A percentile compares a stretch with the other conserved stretches of the same genome.
Conservation (phyloP, 768 basidiomycete genomes). For the Paxillus rubicundulus region DNA sequence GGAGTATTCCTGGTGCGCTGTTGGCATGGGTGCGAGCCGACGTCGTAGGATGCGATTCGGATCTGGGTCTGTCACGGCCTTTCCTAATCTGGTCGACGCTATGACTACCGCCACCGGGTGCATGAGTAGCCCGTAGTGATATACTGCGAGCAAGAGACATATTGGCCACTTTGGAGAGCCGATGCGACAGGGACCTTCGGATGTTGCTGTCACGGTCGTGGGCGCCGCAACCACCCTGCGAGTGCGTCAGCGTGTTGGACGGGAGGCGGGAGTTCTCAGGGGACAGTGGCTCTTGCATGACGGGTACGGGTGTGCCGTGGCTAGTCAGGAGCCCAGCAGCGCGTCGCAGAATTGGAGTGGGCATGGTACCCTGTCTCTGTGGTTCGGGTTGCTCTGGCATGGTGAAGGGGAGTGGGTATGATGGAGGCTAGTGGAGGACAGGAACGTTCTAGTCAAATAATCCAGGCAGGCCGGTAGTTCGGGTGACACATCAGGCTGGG, state of each 20-base stretch:
- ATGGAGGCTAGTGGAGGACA: background rate
- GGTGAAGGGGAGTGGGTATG: background rate
- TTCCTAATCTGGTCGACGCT: slow-evolving; percentile 25
- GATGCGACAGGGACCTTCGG: slow-evolving; percentile 35
- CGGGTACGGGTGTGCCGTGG: slow-evolving; percentile 24
- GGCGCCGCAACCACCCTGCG: background rate
- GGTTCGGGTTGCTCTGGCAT: slow-evolving; percentile 10
- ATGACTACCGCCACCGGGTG: background rate
- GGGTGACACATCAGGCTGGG: background rate
- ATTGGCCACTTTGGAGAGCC: slow-evolving; percentile 34
- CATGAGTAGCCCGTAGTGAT: slow-evolving; percentile 8
- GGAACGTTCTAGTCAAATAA: background rate
- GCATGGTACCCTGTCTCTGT: background rate
- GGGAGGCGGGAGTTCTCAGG: background rate
- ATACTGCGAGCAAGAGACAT: slow-evolving; percentile 29
- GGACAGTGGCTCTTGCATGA: slow-evolving; percentile 5
- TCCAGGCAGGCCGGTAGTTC: background rate
- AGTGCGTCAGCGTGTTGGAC: background rate
- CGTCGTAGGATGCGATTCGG: slow-evolving; percentile 1
- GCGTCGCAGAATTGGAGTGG: slow-evolving; percentile 34
- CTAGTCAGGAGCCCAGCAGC: slow-evolving; percentile 37
- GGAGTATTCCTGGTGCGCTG: background rate
- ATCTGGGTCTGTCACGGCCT: background rate
- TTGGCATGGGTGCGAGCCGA: background rate
- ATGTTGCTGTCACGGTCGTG: slow-evolving; percentile 12